Conservation (phyloP, 1,284 basidiomycete species). For the Microbotryomycetes sp. region DNA sequence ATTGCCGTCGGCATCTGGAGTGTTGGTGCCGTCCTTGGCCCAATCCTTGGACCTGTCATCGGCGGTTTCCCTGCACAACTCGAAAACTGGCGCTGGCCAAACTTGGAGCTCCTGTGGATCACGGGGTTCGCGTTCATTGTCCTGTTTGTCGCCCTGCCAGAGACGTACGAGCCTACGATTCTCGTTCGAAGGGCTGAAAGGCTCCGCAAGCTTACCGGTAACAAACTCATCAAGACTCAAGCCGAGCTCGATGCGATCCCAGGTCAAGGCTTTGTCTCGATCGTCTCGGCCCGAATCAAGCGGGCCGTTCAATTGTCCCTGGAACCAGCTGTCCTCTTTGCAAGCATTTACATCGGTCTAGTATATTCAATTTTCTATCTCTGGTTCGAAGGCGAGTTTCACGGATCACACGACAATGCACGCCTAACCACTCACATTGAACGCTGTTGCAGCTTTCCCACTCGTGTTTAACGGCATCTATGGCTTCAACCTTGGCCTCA, state of each 20-base stretch:
- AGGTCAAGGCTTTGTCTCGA: constrained; percentile 9
- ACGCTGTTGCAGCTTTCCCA: constrained; percentile 13
- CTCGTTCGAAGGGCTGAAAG: constrained; percentile 39
- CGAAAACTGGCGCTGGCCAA: constrained; percentile 40
- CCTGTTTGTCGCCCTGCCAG: constrained; percentile 37
- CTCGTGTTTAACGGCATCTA: constrained; percentile 29
- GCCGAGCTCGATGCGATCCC: constrained; percentile 8
- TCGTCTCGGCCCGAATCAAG: constrained; percentile 10
- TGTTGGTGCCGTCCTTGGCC: constrained; percentile 9
- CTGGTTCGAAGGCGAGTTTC: background rate
- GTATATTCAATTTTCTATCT: constrained; percentile 30
- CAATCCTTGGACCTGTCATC: constrained; percentile 13
- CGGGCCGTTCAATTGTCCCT: constrained; percentile 31
- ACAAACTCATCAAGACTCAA: constrained; percentile 32
- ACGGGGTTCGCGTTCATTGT: constrained; percentile 23
- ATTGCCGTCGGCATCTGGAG: constrained; percentile 37
- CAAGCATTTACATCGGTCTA: constrained; percentile 33
- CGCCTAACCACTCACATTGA: background rate
- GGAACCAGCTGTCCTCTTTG: constrained; percentile 27
- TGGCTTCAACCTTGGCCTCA: constrained; percentile 31
- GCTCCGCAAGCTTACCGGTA: constrained; percentile 41
- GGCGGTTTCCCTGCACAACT: background rate
- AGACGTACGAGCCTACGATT: constrained; percentile 41
- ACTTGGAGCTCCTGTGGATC: constrained; percentile 35
- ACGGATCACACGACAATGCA: background rate